Percentiles rank a stretch among this genome's conserved stretches.
Conservation (phyloP, 2,329 filamentous ascomycete genomes). For the Xylaria sp. region DNA sequence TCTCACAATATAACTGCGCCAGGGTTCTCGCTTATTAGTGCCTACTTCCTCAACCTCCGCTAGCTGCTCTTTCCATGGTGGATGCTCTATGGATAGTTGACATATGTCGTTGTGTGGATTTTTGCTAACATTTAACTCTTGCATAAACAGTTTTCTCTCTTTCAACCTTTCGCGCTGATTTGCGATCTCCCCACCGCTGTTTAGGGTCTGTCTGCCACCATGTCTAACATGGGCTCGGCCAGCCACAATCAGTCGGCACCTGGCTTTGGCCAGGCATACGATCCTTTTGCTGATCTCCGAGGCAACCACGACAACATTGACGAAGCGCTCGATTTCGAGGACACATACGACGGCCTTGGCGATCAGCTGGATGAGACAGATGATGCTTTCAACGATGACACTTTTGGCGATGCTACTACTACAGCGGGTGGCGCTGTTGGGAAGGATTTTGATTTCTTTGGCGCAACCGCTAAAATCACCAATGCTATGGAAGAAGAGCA, state of each 20-base stretch:
- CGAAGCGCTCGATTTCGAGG: conserved; percentile 80
- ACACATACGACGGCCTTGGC: conserved; percentile 95
- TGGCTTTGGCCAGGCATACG: conserved; percentile 84
- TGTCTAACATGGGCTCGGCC: conserved; percentile 61
- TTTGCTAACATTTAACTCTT: conserved; percentile 25
- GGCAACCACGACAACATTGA: conserved; percentile 69
- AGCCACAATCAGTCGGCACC: conserved; percentile 75
- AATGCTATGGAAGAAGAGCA: conserved; percentile 92
- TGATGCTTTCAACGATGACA: conserved; percentile 97
- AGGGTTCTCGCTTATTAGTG: neutral
- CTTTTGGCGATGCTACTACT: conserved; percentile 72
- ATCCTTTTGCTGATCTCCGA: conserved; percentile 89
- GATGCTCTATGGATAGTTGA: conserved; percentile 2
- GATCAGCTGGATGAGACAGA: conserved; percentile 91
- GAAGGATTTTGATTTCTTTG: conserved; percentile 98
- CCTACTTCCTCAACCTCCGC: neutral
- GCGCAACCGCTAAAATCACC: conserved; percentile 87
- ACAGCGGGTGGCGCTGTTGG: conserved; percentile 68
- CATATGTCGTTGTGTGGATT: conserved; percentile 6
- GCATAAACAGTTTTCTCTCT: conserved; percentile 16
- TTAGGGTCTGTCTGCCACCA: conserved; percentile 18
- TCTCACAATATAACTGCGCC: neutral
- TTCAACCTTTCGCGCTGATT: neutral
- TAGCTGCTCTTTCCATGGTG: neutral
- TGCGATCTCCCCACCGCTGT: conserved; percentile 8